A percentile compares a stretch with the other conserved stretches of the same genome.
phyloP scores from a whole-genome alignment of 2,329 filamentous ascomycete genomes.

The Paradendryphiella salina region DNA sequence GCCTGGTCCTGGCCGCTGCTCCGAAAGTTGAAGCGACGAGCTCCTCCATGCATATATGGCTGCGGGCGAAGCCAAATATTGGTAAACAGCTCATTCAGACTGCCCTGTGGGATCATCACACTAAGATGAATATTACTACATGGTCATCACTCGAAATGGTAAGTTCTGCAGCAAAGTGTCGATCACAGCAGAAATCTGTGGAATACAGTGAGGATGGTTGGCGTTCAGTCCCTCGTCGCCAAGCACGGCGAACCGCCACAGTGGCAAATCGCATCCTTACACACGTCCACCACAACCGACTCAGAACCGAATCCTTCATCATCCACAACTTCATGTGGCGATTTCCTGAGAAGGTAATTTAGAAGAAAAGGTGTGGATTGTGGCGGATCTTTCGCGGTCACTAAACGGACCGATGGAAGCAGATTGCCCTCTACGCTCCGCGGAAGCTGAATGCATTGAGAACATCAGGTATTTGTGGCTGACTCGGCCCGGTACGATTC shows the following conservation, averaged over 20 bases:
- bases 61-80: not conserved
- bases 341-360: slow-evolving; percentile 16
- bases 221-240: slow-evolving; percentile 10
- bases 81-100: not conserved
- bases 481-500: slow-evolving; percentile 4
- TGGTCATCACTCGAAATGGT: slow-evolving; percentile 4
- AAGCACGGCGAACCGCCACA: slow-evolving; percentile 3
- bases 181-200: slow-evolving; percentile 15
- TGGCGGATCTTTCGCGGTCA: slow-evolving; percentile 17
- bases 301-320: slow-evolving; percentile 2
- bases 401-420: slow-evolving; percentile 13
- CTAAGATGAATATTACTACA: not conserved
- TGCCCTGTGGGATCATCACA: not conserved
- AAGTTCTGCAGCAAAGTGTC: slow-evolving; percentile 10
- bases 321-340: slow-evolving; percentile 8
- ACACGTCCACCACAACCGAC: slow-evolving; percentile 4
- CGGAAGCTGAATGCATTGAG: slow-evolving; percentile 4
- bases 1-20: not conserved
- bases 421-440: slow-evolving; percentile 1
- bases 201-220: slow-evolving; percentile 6
- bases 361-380: slow-evolving; percentile 12
- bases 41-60: not conserved
- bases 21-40: not conserved
- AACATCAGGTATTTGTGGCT: slow-evolving; percentile 1
- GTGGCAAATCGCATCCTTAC: slow-evolving; percentile 10